Conservation (phyloP, 768 basidiomycete genomes). For the Amanita inopinata region DNA sequence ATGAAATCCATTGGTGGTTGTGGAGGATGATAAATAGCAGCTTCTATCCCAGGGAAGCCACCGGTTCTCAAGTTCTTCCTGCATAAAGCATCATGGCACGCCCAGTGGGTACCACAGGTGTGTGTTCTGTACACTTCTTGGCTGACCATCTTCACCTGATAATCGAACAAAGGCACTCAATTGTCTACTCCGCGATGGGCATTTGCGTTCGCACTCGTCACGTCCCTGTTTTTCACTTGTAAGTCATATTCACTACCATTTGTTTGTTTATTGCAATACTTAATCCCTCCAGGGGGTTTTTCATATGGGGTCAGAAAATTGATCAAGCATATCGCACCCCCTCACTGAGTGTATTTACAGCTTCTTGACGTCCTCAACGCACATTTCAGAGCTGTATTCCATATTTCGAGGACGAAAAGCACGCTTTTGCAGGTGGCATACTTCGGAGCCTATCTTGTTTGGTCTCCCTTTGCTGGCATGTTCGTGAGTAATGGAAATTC, state of each 20-base stretch:
- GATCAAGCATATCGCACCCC: conserved; percentile 15
- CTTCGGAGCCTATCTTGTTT: conserved; percentile 59
- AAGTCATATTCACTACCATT: conserved; percentile 14
- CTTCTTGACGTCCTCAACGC: conserved; percentile 61
- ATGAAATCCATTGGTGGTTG: too few species aligned
- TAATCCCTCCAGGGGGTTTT: conserved; percentile 43
- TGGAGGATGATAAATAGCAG: too few species aligned
- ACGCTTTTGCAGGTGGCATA: conserved; percentile 70
- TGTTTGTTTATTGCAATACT: background rate
- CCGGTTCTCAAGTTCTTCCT: background rate
- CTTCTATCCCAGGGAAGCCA: background rate
- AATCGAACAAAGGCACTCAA: conserved; percentile 26
- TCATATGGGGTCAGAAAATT: conserved; percentile 45
- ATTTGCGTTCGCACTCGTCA: conserved; percentile 60
- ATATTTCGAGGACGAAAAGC: conserved; percentile 59
- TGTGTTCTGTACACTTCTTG: background rate
- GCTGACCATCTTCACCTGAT: background rate
- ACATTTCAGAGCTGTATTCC: conserved; percentile 65
- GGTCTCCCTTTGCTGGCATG: conserved; percentile 44
- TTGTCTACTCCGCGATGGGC: conserved; percentile 36
- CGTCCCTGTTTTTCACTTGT: conserved; percentile 71
- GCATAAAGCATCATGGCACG: background rate
- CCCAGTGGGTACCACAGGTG: conserved; percentile 5
- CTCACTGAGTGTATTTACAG: conserved; percentile 19
- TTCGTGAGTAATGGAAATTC: conserved; percentile 33